Conservation (phyloP, 2,329 filamentous ascomycete species). For the Aureobasidium musti region DNA sequence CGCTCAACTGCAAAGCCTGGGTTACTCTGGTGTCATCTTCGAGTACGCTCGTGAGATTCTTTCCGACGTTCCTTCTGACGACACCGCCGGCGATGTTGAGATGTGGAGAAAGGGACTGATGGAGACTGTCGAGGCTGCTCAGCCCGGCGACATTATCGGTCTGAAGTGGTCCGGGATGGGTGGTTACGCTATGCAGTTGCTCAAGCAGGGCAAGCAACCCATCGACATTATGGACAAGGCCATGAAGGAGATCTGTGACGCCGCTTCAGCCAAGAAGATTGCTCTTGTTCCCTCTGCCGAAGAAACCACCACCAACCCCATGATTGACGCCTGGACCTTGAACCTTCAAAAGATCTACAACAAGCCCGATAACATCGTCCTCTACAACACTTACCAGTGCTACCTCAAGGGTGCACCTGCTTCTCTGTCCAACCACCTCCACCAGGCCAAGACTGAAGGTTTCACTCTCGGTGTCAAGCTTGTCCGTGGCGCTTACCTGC, state of each 20-base stretch:
- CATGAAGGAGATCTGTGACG: conserved; percentile 72
- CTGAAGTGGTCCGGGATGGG: conserved; percentile 80
- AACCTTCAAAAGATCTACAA: conserved; percentile 78
- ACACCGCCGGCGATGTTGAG: conserved; percentile 62
- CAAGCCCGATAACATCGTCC: conserved; percentile 58
- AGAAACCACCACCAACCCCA: conserved; percentile 73
- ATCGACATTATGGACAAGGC: conserved; percentile 65
- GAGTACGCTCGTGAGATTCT: conserved; percentile 84
- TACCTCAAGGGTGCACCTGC: conserved; percentile 55
- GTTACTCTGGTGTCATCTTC: conserved; percentile 81
- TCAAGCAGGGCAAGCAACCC: conserved; percentile 64
- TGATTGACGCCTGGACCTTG: conserved; percentile 79
- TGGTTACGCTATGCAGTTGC: conserved; percentile 65
- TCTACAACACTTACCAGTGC: conserved; percentile 68
- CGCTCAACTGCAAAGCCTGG: conserved; percentile 66
- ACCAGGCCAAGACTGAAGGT: conserved; percentile 47
- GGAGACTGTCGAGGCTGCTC: conserved; percentile 64
- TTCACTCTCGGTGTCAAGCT: conserved; percentile 60
- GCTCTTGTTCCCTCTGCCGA: conserved; percentile 83
- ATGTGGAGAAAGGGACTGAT: conserved; percentile 75
- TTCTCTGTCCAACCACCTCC: conserved; percentile 51
- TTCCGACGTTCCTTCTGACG: conserved; percentile 54
- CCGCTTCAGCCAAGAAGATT: conserved; percentile 68
- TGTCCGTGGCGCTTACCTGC: conserved; percentile 60
- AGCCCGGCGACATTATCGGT: conserved; percentile 56